A percentile compares a stretch with the other conserved stretches of the same genome.
Conservation (phyloP, 768 basidiomycete species). For the Pulveroboletus sp. region DNA sequence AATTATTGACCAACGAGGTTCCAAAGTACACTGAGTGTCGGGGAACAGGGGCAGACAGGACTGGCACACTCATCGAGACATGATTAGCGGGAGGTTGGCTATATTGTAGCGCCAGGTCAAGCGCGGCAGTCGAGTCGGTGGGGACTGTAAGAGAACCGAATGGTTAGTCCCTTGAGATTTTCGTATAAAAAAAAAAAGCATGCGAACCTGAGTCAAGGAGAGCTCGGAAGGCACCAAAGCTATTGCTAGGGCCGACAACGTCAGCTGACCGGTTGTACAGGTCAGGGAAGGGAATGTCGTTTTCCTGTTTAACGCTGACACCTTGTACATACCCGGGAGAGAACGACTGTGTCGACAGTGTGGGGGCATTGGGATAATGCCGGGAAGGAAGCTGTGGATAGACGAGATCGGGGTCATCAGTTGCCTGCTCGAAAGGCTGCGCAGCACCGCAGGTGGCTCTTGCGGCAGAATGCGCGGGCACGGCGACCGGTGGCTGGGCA, state of each 20-base stretch:
- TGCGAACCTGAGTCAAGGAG: constrained; percentile 30
- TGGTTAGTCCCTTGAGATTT: constrained; percentile 2
- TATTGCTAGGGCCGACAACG: constrained; percentile 18
- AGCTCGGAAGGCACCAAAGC: constrained; percentile 18
- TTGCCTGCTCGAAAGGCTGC: constrained; percentile 22
- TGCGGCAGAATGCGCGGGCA: constrained; percentile 10
- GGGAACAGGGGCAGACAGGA: constrained; percentile 30
- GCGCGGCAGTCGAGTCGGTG: constrained; percentile 16
- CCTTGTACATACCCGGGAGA: constrained; percentile 20
- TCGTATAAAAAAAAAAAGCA: not conserved
- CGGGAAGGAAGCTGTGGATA: constrained; percentile 23
- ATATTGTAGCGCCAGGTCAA: constrained; percentile 27
- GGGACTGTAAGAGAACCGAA: constrained; percentile 11
- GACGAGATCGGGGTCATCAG: constrained; percentile 24
- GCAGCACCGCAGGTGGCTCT: constrained; percentile 11
- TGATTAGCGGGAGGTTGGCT: constrained; percentile 14
- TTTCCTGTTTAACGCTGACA: constrained; percentile 27
- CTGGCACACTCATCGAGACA: constrained; percentile 19
- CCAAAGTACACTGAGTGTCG: constrained; percentile 31
- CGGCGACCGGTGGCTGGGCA: constrained; percentile 9
- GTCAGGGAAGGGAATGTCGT: constrained; percentile 23
- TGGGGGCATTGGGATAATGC: constrained; percentile 19
- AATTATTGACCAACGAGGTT: constrained; percentile 27
- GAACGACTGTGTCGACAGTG: constrained; percentile 19
- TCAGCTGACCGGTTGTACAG: constrained; percentile 23